Evolutionary conservation across 805 yeast species (phyloP).

Genomic region (Alloascoidea africana): DNA sequence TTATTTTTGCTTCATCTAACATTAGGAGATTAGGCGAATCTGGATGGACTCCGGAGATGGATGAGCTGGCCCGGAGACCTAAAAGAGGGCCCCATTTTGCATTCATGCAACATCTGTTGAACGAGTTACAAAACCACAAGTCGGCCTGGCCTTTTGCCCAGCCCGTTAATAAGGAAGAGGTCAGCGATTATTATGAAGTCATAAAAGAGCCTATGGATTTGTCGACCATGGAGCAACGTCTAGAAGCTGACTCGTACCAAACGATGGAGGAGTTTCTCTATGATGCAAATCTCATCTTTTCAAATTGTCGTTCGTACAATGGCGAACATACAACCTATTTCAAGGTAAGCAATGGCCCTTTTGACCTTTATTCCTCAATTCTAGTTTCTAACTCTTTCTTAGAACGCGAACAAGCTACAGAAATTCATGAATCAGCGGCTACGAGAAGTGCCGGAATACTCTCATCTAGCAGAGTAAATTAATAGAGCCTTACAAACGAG

Average conservation of each 20-base stretch:
- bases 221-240: constrained; percentile 85
- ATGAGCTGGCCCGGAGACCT: constrained; percentile 87
- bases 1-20: constrained; percentile 50
- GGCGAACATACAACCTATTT: constrained; percentile 90
- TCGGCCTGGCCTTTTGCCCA: constrained; percentile 96
- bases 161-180: constrained; percentile 89
- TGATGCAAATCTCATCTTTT: constrained; percentile 75
- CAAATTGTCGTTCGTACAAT: constrained; percentile 85
- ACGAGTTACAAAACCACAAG: constrained; percentile 87
- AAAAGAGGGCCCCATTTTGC: constrained; percentile 91
- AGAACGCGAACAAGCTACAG: constrained; percentile 86
- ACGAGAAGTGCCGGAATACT: constrained; percentile 84
- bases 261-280: constrained; percentile 83
- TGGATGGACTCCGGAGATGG: constrained; percentile 99
- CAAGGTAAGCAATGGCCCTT: constrained; percentile 22
- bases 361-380: background rate
- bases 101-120: constrained; percentile 74
- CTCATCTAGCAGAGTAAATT: constrained; percentile 58
- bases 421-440: constrained; percentile 73
- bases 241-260: constrained; percentile 85
- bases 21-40: constrained; percentile 89
- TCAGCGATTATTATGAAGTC: constrained; percentile 90
- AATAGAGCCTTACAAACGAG: background rate
- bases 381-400: constrained; percentile 1
- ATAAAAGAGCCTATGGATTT: constrained; percentile 98